Evolutionary conservation across 352 stramenopile species (phyloP).

Genomic region (Hyaloperonospora brassicae): DNA sequence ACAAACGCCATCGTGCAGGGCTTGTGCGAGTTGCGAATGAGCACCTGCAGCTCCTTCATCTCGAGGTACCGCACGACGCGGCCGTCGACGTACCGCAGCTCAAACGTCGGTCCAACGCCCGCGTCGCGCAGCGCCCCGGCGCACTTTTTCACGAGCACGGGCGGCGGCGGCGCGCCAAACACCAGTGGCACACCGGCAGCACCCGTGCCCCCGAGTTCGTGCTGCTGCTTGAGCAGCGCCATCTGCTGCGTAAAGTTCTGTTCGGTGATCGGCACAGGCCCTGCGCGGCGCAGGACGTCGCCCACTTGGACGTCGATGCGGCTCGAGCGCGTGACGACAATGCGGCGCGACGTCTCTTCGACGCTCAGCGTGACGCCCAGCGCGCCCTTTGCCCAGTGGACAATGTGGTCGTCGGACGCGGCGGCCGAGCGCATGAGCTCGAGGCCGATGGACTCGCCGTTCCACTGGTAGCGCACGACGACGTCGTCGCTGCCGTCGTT

Average conservation of each 20-base stretch:
- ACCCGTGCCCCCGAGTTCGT: constrained; percentile 20
- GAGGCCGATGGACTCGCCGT: constrained; percentile 43
- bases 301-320: constrained; percentile 45
- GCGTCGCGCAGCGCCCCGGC: constrained; percentile 32
- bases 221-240: constrained; percentile 41
- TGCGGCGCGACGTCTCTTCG: constrained; percentile 52
- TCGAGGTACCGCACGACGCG: constrained; percentile 48
- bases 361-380: constrained; percentile 71
- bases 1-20: constrained; percentile 57
- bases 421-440: constrained; percentile 42
- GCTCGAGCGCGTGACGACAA: constrained; percentile 58
- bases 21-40: constrained; percentile 48
- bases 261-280: constrained; percentile 36
- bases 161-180: constrained; percentile 45
- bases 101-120: constrained; percentile 52
- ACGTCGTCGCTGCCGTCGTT: constrained; percentile 41
- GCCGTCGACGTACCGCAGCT: constrained; percentile 52
- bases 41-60: constrained; percentile 55
- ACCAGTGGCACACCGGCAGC: constrained; percentile 42
- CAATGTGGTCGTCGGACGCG: constrained; percentile 11
- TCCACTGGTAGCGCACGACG: constrained; percentile 50
- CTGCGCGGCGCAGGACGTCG: constrained; percentile 47
- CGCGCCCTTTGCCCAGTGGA: constrained; percentile 38
- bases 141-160: constrained; percentile 49
- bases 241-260: constrained; percentile 49